Conservation (phyloP, 2,329 filamentous ascomycete genomes). For the Clonostachys solani region DNA sequence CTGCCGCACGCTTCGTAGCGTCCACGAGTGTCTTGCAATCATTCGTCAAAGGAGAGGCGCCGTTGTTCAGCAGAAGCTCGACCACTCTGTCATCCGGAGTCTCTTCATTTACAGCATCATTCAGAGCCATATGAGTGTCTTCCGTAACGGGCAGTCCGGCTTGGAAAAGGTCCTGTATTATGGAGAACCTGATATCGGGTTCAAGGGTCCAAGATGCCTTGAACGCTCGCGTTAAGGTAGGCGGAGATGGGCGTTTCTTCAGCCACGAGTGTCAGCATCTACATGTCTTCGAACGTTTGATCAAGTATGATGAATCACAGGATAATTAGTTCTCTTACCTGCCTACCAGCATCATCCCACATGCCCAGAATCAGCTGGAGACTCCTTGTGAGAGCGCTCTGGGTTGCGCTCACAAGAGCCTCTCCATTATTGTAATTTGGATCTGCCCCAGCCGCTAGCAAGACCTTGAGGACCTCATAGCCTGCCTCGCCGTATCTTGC, state of each 20-base stretch:
- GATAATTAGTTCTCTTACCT: constrained; percentile 22
- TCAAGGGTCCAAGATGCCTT: constrained; percentile 49
- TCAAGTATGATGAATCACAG: neutral
- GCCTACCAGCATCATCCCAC: constrained; percentile 28
- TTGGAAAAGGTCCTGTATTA: constrained; percentile 45
- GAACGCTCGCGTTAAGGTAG: constrained; percentile 44
- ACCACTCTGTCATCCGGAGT: constrained; percentile 42
- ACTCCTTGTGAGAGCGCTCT: constrained; percentile 43
- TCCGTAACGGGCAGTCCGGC: constrained; percentile 42
- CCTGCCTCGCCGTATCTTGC: constrained; percentile 45
- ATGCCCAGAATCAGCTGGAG: constrained; percentile 48
- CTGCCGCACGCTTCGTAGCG: constrained; percentile 32
- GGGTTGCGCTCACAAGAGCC: constrained; percentile 48
- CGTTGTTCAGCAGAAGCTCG: constrained; percentile 10
- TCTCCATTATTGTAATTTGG: constrained; percentile 52
- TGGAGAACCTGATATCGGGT: constrained; percentile 39
- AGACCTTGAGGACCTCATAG: constrained; percentile 39
- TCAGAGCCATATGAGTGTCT: constrained; percentile 45
- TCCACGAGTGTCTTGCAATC: constrained; percentile 48
- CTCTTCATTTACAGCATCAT: constrained; percentile 48
- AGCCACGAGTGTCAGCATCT: neutral
- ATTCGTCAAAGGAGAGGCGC: constrained; percentile 19
- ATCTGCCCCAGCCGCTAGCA: constrained; percentile 49
- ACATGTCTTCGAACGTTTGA: constrained; percentile 3
- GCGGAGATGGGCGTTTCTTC: constrained; percentile 39